Evolutionary conservation across 2,329 filamentous ascomycete genomes (phyloP).

Genomic region (Stemphylium beticola): DNA sequence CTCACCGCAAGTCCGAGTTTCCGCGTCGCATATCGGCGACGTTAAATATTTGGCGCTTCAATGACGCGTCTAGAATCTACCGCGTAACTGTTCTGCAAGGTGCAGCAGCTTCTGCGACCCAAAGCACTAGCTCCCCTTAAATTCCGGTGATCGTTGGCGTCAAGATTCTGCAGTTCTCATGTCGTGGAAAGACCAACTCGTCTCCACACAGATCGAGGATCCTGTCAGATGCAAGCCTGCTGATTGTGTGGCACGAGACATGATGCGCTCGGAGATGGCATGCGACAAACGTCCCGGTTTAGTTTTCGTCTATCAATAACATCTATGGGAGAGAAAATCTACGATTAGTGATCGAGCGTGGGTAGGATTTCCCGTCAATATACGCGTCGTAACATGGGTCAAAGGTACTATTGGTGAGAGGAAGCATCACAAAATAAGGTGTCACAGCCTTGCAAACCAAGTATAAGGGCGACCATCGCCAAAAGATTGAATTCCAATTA

Average conservation of each 20-base stretch:
- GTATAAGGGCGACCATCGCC: background rate
- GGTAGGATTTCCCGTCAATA: background rate
- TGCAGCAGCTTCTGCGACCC: background rate
- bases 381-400: background rate
- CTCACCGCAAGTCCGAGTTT: background rate
- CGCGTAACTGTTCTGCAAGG: background rate
- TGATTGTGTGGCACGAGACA: slow-evolving; percentile 1
- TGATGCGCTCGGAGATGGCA: slow-evolving; percentile 3
- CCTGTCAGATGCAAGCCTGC: slow-evolving; percentile 5
- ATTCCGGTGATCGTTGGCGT: background rate
- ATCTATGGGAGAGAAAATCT: background rate
- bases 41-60: slow-evolving; percentile 1
- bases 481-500: slow-evolving; percentile 2
- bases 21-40: slow-evolving; percentile 6
- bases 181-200: slow-evolving; percentile 1
- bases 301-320: slow-evolving; percentile 1
- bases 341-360: background rate
- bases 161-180: slow-evolving; percentile 1
- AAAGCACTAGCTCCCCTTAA: background rate
- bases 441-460: background rate
- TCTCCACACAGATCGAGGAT: background rate
- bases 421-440: no score
- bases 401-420: no score
- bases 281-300: background rate
- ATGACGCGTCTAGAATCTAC: slow-evolving; percentile 8